Conservation (phyloP, 116 monocot species). For the Trichopus zeylanicus region DNA sequence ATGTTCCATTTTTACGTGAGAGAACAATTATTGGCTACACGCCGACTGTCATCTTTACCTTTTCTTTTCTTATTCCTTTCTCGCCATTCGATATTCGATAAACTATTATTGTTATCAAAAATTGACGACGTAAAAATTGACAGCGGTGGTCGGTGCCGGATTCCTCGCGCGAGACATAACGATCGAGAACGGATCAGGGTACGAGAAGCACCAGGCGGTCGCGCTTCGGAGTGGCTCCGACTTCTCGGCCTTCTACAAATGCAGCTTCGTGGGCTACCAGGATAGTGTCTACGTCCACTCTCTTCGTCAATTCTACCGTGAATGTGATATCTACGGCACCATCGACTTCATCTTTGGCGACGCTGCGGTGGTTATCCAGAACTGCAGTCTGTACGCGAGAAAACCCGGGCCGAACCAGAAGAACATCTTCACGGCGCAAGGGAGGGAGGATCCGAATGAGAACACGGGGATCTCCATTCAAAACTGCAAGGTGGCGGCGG, state of each 20-base stretch:
- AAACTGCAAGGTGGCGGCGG: conserved; percentile 22
- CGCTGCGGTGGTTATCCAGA: conserved; percentile 22
- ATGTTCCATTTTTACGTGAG: too few relatives aligned
- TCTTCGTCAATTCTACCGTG: conserved; percentile 27
- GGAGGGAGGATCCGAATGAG: conserved; percentile 19
- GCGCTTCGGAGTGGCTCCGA: conserved; percentile 22
- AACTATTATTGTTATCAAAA: too few relatives aligned
- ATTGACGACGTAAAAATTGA: too few relatives aligned
- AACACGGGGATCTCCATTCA: conserved; percentile 29
- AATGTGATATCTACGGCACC: conserved; percentile 33
- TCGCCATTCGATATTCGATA: too few relatives aligned
- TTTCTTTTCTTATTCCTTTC: too few relatives aligned
- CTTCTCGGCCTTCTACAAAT: conserved; percentile 25
- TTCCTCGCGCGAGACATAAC: conserved; percentile 30
- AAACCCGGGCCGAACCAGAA: conserved; percentile 16
- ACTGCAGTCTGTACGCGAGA: conserved; percentile 28
- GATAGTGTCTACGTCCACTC: conserved; percentile 38
- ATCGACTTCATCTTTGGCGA: conserved; percentile 36
- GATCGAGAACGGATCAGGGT: conserved; percentile 23
- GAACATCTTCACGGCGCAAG: conserved; percentile 36
- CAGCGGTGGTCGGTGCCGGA: conserved; percentile 23
- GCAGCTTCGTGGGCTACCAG: conserved; percentile 31
- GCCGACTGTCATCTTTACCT: too few relatives aligned
- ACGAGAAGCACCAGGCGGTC: conserved; percentile 26
- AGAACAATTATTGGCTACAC: too few relatives aligned